phyloP scores from a whole-genome alignment of 2,329 filamentous ascomycete species.

The Trichoderma atrobrunneum region DNA sequence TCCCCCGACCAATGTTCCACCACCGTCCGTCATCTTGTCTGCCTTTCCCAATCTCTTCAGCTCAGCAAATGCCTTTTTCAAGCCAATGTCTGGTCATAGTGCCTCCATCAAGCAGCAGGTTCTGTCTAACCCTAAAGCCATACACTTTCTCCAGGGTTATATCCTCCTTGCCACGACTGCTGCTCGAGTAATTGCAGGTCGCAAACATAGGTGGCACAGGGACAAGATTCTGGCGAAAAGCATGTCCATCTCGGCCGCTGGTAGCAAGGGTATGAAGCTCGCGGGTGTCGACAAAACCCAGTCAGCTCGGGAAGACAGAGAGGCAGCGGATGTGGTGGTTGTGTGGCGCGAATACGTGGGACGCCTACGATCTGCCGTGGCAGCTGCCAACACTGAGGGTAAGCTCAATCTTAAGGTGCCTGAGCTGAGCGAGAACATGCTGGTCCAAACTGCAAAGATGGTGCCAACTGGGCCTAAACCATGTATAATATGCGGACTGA shows the following conservation, averaged over 20 bases:
- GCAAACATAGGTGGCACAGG: slow-evolving; percentile 85
- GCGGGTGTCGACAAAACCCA: slow-evolving; percentile 81
- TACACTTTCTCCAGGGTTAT: slow-evolving; percentile 63
- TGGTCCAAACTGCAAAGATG: slow-evolving; percentile 66
- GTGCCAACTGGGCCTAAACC: slow-evolving; percentile 70
- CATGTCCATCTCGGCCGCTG: slow-evolving; percentile 80
- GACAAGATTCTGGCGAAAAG: slow-evolving; percentile 80
- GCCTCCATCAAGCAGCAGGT: slow-evolving; percentile 60
- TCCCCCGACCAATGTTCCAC: slow-evolving; percentile 83
- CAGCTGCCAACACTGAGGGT: slow-evolving; percentile 60
- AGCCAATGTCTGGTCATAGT: slow-evolving; percentile 58
- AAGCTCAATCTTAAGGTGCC: slow-evolving; percentile 58
- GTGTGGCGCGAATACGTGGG: slow-evolving; percentile 76
- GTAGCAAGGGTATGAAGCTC: slow-evolving; percentile 86
- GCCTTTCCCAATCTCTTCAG: slow-evolving; percentile 70
- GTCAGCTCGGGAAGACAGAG: slow-evolving; percentile 76
- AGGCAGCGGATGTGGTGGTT: slow-evolving; percentile 72
- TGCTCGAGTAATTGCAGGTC: slow-evolving; percentile 78
- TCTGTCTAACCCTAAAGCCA: slow-evolving; percentile 59
- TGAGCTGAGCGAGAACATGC: slow-evolving; percentile 67
- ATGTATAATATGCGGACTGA: slow-evolving; percentile 84
- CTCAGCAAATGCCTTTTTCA: slow-evolving; percentile 64
- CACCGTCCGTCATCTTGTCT: slow-evolving; percentile 77
- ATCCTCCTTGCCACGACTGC: slow-evolving; percentile 64
- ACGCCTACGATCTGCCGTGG: slow-evolving; percentile 69